Base-by-base conservation (phyloP, 192 early-diverging fungal species). In the Piromyces finnis region DNA sequence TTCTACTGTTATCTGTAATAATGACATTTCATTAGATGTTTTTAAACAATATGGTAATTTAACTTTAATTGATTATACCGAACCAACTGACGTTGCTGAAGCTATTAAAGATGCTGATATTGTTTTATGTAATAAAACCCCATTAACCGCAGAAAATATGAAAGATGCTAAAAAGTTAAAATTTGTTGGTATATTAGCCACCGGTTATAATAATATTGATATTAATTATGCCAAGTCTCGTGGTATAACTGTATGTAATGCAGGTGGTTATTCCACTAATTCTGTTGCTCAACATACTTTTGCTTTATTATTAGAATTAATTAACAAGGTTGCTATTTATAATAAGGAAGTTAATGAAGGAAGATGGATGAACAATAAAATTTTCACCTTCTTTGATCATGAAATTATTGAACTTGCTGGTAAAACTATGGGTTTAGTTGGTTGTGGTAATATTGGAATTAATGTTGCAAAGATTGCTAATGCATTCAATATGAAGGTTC, bases 401-500 rank as follows among this genome's bases (percentile, higher is more conserved):
- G 51, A 68, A 68, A 68, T 68, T 68, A 68, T 68, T 68, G 51
- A 68, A 68, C 22, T 68, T 5, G 26, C 26, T 68, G 27, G n/a
- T 37, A 30, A 37, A 30, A 78, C 78, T 30, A 78, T 78, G 30
- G 78, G 78, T 37, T 37, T 78, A 37, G 78, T 78, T n/a, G 78
- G 78, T 37, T 35, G 30, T n/a, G 78, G 78, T n/a, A 22, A 78
- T 22, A 37, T 78, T 37, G 78, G 78, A n/a, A 78, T 37, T n/a
- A 78, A 78, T 26, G 78, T 78, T n/a, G 78, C 78, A 0, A 37
- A 30, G 11, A 30, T 78, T 30, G 30, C 78, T 0, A 30, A 37
- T 11, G 78, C 78, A 1, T 37, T 84, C 29, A 84, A 85, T 1
- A 87, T 78, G 78, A 30, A 35, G 17, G 78, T 78, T 30, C 78